Conservation (phyloP, 305 asterid genomes). For the Andrographis paniculata region DNA sequence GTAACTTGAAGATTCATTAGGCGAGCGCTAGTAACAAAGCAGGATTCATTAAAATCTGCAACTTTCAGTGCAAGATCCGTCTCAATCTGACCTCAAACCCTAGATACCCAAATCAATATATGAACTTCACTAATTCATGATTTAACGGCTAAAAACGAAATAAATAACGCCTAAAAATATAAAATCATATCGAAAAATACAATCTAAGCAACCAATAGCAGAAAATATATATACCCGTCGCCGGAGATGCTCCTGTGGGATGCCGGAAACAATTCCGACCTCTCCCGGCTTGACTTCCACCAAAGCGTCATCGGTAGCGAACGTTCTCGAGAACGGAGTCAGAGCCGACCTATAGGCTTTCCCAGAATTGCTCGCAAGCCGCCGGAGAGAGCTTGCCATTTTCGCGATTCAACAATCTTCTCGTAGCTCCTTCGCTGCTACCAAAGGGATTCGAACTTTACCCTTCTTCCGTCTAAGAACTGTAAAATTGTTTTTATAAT, state of each 20-base stretch:
- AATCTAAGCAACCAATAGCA: neutral
- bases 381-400: slow-evolving; percentile 47
- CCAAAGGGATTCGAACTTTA: neutral
- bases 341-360: slow-evolving; percentile 20
- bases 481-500: too few relatives aligned
- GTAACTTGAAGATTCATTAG: slow-evolving; percentile 7
- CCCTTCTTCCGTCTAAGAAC: too few relatives aligned
- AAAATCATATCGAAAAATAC: neutral
- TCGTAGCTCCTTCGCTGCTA: neutral
- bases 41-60: too few relatives aligned
- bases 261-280: slow-evolving; percentile 56
- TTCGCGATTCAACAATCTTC: neutral
- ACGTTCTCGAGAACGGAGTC: slow-evolving; percentile 24
- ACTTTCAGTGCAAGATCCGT: neutral
- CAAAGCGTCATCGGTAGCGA: slow-evolving; percentile 44
- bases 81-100: slow-evolving; percentile 11
- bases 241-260: slow-evolving; percentile 60
- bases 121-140: neutral
- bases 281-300: slow-evolving; percentile 54
- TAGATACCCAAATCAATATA: slow-evolving; percentile 5
- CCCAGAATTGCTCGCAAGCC: slow-evolving; percentile 29
- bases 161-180: neutral
- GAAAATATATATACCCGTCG: slow-evolving; percentile 30
- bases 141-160: neutral
- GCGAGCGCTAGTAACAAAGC: too few relatives aligned